Base-by-base conservation (phyloP, 192 early-diverging fungal genomes). In the Coemansia sp. region DNA sequence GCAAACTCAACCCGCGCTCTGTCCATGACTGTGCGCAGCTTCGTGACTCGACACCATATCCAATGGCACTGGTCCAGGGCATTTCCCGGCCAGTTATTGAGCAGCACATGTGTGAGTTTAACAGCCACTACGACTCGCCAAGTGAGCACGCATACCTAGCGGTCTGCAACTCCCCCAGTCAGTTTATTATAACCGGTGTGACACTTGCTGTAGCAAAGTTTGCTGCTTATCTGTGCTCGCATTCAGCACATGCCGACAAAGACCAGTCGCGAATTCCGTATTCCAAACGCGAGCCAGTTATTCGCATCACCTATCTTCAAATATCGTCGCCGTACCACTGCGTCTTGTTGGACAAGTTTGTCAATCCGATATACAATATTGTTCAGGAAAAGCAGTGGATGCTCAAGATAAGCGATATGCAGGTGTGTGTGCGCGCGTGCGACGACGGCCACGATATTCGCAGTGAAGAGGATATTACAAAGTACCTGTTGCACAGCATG, bases 241-340 rank as follows among this genome's bases (percentile, higher is more conserved):
- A 65, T 11, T 68, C 64, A 4, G 70, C 70, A 0, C 32, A 47
- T 17, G 27, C 56, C 1, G 25, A 57, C 24, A 29, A 60, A 1
- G 65, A 79, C 27, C 92, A 95, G 73, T 86, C 86, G 19, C 84
- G 88, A 43, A 79, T 94, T 24, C 92, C 92, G 12, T 85, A 78
- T 70, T 85, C 88, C 14, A 81, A 93, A 78, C 87, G 93, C 65
- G 93, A 92, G 50, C 84, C 93, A 54, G 86, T 87, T 65, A 89
- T 94, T 47, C 84, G 80, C 5, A 85, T 86, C 12, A 86, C 90
- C 53, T 94, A 93, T 78, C 81, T 94, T 60, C 87, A 90, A 12
- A 92, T 94, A 49, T 86, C 92, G 17, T 92, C 84, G 52, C 94
- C 96, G 22, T 98, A 94, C 86, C 79, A 81, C 21, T 72, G 72